Conservation (phyloP, 768 basidiomycete species). For the Trametes cubensis region DNA sequence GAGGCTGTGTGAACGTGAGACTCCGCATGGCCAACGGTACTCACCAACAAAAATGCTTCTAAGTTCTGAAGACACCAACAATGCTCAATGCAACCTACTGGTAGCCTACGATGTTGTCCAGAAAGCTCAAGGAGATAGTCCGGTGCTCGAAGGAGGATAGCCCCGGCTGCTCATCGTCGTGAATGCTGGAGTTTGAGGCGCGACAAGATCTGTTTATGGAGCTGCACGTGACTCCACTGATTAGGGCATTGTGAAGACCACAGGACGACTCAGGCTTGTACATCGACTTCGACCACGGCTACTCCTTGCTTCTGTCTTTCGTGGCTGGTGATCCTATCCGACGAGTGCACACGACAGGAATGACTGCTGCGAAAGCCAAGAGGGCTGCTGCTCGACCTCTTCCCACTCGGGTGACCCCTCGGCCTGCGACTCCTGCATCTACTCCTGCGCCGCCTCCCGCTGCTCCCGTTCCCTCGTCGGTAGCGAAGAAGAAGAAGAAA, state of each 20-base stretch:
- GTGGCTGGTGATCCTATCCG: conserved; percentile 10
- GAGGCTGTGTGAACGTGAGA: no score
- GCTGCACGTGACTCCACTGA: conserved; percentile 15
- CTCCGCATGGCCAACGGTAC: no score
- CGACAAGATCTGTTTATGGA: not conserved
- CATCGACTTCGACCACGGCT: conserved; percentile 20
- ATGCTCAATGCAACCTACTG: no score
- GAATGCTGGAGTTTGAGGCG: not conserved
- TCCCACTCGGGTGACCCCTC: conserved; percentile 16
- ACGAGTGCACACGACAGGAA: conserved; percentile 17
- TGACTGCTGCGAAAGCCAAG: conserved; percentile 29
- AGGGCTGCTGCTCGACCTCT: conserved; percentile 21
- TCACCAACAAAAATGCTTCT: no score
- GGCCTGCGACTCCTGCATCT: conserved; percentile 22
- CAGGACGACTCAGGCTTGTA: conserved; percentile 16
- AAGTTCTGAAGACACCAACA: no score
- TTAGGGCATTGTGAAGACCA: conserved; percentile 10
- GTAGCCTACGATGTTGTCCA: no score
- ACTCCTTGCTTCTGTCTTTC: conserved; percentile 2
- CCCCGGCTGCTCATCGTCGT: no score
- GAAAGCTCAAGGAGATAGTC: no score
- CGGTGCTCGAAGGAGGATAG: no score
- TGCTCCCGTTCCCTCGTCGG: conserved; percentile 20
- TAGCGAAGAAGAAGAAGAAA: conserved; percentile 49
- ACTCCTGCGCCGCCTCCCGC: conserved; percentile 19